Evolutionary conservation across 257 asterid species (phyloP), one percentile per base, ranked within the genome.

Genomic region (Lavandula angustifolia): DNA sequence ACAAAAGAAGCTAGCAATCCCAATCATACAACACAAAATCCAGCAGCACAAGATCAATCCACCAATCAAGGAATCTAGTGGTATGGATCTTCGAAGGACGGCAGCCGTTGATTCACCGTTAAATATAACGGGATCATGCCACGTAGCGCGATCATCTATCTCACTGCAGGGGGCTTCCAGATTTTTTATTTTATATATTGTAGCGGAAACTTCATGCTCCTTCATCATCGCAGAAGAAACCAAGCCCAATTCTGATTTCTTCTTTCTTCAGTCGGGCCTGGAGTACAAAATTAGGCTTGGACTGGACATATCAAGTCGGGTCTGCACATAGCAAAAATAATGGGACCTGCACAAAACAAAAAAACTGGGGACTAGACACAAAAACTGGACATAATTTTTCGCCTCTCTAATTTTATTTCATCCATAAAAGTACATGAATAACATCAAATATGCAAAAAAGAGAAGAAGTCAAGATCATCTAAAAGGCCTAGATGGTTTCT

Each of bases 71-170:
- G 60, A 85, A 83, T 64, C 91, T 68, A 0, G 87, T 87, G 3
- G 89, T 78, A 74, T 85, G 94, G 38, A 85, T 78, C 79, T 22
- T 87, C 94, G 17, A 81, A 83, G 79, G 85, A 87, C 0, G 96
- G 96, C 0, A 83, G 77, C 70, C 94, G 52, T 62, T 88, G 91
- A 54, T 84, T 84, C 34, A 84, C 73, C 0, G 89, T 82, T 78
- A 87, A 14, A 82, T 87, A 85, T 13, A 87, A 74, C 9, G 87
- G 82, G 55, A 84, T 9, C 16, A 85, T 35, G 13, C 92, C 92
- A 0, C 89, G 76, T 0, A 81, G 85, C 31, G 90, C 85, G 9
- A 87, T 80, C 74, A n/a, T n/a, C n/a, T n/a, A 70, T 71, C 63
- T 83, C 89, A 32, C 70, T 82, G 31, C 82, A 84, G 0, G 95